Evolutionary conservation across 768 basidiomycete species (phyloP).

Genomic region (Sistotremastrum niveocremeum): DNA sequence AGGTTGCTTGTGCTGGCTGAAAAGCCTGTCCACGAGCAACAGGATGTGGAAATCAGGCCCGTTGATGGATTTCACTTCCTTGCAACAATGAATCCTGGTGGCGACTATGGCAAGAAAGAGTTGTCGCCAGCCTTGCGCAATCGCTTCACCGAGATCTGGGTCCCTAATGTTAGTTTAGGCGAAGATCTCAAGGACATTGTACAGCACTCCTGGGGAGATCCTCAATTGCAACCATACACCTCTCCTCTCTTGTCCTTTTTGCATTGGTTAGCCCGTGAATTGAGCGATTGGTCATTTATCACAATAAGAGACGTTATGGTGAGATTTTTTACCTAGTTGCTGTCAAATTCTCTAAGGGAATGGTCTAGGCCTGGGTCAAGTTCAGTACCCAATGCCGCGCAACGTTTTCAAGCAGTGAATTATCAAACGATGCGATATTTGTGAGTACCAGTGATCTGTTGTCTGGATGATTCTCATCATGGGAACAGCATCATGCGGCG

Average conservation of each 20-base stretch:
- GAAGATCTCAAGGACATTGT: slow-evolving; percentile 72
- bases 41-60: slow-evolving; percentile 55
- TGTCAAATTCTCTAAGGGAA: slow-evolving; percentile 1
- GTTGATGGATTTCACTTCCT: slow-evolving; percentile 67
- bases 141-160: slow-evolving; percentile 99
- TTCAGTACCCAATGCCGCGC: slow-evolving; percentile 56
- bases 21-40: slow-evolving; percentile 64
- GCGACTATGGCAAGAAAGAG: slow-evolving; percentile 98
- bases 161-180: slow-evolving; percentile 66
- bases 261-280: slow-evolving; percentile 56
- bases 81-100: slow-evolving; percentile 99
- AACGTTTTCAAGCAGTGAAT: slow-evolving; percentile 13
- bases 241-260: slow-evolving; percentile 57
- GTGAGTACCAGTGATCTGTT: slow-evolving; percentile 29
- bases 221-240: slow-evolving; percentile 42
- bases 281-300: slow-evolving; percentile 51
- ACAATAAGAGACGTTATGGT: slow-evolving; percentile 86
- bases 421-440: slow-evolving; percentile 44
- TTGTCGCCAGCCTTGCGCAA: slow-evolving; percentile 93
- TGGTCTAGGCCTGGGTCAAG: slow-evolving; percentile 72
- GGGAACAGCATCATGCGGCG: slow-evolving; percentile 72
- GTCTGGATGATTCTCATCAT: not conserved
- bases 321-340: slow-evolving; percentile 12
- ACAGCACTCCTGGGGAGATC: slow-evolving; percentile 48
- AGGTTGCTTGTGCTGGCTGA: slow-evolving; percentile 87